Percentiles rank a stretch among this genome's conserved stretches.
phyloP scores from a whole-genome alignment of 345 rosid genomes.

The Psidium guajava region DNA sequence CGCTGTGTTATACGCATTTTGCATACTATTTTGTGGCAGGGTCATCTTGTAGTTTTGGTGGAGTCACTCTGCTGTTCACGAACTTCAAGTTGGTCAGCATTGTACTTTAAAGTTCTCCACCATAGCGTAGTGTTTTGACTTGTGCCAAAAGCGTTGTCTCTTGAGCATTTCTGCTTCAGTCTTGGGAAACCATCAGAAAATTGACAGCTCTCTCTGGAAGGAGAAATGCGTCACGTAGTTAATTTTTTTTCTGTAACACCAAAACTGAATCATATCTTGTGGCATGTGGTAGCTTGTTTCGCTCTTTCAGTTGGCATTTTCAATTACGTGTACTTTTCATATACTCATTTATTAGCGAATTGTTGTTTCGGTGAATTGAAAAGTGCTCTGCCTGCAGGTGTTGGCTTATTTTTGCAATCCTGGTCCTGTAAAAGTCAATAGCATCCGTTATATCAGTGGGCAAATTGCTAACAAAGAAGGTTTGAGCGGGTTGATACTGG shows the following conservation, averaged over 20 bases:
- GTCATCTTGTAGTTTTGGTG: neutral
- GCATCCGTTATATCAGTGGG: conserved; percentile 43
- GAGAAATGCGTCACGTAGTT: neutral
- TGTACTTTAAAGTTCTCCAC: neutral
- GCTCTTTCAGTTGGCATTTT: neutral
- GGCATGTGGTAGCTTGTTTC: neutral
- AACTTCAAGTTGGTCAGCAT: neutral
- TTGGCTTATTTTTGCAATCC: conserved; percentile 60
- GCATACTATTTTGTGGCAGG: neutral
- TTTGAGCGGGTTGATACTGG: conserved; percentile 50
- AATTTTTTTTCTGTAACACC: neutral
- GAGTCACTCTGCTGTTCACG: neutral
- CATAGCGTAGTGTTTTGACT: neutral
- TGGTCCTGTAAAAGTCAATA: conserved; percentile 50
- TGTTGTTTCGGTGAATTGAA: neutral
- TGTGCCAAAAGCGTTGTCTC: neutral
- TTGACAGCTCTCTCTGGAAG: neutral
- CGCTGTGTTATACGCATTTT: neutral
- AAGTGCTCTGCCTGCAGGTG: conserved; percentile 29
- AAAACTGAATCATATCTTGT: neutral
- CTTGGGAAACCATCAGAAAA: neutral
- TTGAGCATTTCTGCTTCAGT: neutral
- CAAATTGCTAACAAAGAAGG: conserved; percentile 48
- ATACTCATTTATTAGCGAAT: neutral
- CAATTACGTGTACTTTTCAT: neutral